A percentile compares a stretch with the other conserved stretches of the same genome.
Conservation (phyloP, 2,329 filamentous ascomycete genomes). For the Capronia coronata region DNA sequence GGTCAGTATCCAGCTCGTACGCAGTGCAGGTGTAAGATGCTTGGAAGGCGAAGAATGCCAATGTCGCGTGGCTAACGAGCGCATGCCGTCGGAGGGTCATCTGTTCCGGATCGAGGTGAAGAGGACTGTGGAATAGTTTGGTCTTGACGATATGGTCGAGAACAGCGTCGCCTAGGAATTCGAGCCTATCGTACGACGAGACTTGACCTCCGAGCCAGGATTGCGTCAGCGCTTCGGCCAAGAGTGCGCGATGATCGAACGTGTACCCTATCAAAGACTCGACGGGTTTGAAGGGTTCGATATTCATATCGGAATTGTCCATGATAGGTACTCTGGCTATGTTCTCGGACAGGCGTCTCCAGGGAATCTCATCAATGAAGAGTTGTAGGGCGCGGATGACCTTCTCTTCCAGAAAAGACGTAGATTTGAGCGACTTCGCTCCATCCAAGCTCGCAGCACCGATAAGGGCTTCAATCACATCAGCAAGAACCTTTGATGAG, state of each 20-base stretch:
- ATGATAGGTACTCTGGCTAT: constrained; percentile 2
- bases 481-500: constrained; percentile 75
- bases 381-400: constrained; percentile 44
- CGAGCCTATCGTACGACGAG: constrained; percentile 61
- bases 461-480: constrained; percentile 79
- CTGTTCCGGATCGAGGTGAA: constrained; percentile 43
- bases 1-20: constrained; percentile 18
- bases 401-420: constrained; percentile 38
- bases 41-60: constrained; percentile 57
- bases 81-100: constrained; percentile 74
- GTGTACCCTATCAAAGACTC: constrained; percentile 63
- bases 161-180: constrained; percentile 81
- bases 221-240: constrained; percentile 77
- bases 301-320: neutral
- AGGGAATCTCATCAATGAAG: constrained; percentile 57
- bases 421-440: constrained; percentile 42
- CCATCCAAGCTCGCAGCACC: constrained; percentile 67
- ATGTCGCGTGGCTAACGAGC: constrained; percentile 71
- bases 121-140: constrained; percentile 41
- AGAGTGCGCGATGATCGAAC: constrained; percentile 61
- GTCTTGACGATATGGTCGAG: constrained; percentile 70
- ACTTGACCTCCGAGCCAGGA: constrained; percentile 10
- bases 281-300: constrained; percentile 33
- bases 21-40: constrained; percentile 3
- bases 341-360: constrained; percentile 45